Evolutionary conservation across 495 filamentous ascomycete genomes (phyloP), one percentile per base, ranked within the genome.

Genomic region (Evernia prunastri): DNA sequence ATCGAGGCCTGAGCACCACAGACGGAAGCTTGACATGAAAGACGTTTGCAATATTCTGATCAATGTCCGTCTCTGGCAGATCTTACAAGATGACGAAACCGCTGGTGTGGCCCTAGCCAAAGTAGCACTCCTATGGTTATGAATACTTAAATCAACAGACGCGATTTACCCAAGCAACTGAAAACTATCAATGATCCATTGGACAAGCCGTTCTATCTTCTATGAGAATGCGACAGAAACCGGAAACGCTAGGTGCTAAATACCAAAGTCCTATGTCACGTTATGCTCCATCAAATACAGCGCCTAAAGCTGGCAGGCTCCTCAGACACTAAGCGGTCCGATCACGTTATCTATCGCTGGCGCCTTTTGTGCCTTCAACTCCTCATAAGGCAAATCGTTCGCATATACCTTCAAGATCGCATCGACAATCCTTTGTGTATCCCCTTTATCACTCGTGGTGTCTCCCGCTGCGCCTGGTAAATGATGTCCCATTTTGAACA

Each of bases 401-500:
- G 40, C 62, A 37, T 59, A 68, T 43, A 70, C 54, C 64, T 51
- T 68, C 49, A 70, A 54, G n/a, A 75, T 68, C 23, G 70, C 73
- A 59, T 69, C 67, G 33, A 62, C 63, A 67, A 75, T 66, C 42
- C 53, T 56, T 45, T 63, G 45, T 6, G 58, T 65, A 27, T 58
- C 58, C 15, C 43, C 56, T 39, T 65, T 63, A 42, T 58, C 59
- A 18, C 66, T 72, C 51, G 49, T 60, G 2, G 67, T 71, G 65
- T 76, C 72, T 40, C 64, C 68, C 13, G 70, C 64, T 13, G 64
- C 49, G 10, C 59, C 57, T 2, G 74, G 74, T 12, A 76, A 59
- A 23, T 68, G 60, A 69, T 76, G 74, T 4, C 73, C 70, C 61
- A 71, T 65, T 4, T 62, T 53, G 58, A 72, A 72, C 63, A 70